Evolutionary conservation across 257 asterid species (phyloP), one percentile per base, ranked within the genome.

Genomic region (Cordia subcordata): DNA sequence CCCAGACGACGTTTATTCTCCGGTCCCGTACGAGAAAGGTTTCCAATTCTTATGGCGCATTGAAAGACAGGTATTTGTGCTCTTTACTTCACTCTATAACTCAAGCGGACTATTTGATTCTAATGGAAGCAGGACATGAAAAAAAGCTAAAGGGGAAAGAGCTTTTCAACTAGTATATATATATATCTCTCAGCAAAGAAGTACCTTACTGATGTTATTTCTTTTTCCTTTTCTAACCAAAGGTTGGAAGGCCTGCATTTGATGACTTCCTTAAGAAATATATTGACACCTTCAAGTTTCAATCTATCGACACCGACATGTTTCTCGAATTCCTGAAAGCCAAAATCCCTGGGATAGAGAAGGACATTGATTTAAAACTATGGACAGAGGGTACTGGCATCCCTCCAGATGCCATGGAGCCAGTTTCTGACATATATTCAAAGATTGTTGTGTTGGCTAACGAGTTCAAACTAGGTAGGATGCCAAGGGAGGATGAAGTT

Each of bases 371-470:
- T 75, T 61, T 92, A 60, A 66, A 81, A 67, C 55, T 77, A 51
- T 88, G 99, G 97, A 85, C 83, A 35, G 96, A 88, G 77, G 94
- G 97, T 35, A 79, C 86, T 27, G 99, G 99, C 63, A 73, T 92
- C 44, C 99, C 99, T 68, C 78, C 91, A 40, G 96, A 92, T 74
- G 97, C 96, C 23, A 88, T 92, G 91, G 99, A 86, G 77, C 99
- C 99, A 37, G 87, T 68, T 70, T 92, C 97, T 66, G 82, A 69
- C 33, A 73, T 86, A 37, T 92, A 92, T 55, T 68, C 86, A n/a
- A 86, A 84, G 79, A 92, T 92, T 65, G 87, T 88, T 44, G 72
- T 83, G 1, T 67, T 92, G 67, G 94, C 96, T 53, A 77, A 79
- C 57, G 97, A 84, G 73, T 86, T 92, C 58, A 83, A 83, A 77